A percentile compares a stretch with the other conserved stretches of the same genome.
Evolutionary conservation across 2,329 filamentous ascomycete genomes (phyloP).

Genomic region (Annulohypoxylon truncatum): DNA sequence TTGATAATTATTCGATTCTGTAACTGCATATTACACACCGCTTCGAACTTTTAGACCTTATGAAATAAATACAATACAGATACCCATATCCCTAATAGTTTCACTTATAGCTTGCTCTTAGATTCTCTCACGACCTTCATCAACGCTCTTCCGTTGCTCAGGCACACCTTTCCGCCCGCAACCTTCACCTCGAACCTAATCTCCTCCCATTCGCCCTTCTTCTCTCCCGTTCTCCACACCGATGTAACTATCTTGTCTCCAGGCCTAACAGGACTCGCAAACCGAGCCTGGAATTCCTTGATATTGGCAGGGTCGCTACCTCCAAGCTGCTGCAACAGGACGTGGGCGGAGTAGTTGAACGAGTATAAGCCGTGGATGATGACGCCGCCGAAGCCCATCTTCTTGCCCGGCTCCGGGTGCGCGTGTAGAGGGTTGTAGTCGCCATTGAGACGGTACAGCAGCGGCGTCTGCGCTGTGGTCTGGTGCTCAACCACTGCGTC

Average conservation of each 20-base stretch:
- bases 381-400: constrained; percentile 90
- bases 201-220: constrained; percentile 80
- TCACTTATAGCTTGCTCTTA: constrained; percentile 71
- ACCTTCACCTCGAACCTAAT: constrained; percentile 83
- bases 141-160: constrained; percentile 87
- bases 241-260: constrained; percentile 84
- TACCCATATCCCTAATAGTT: not conserved
- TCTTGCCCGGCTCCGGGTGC: constrained; percentile 82
- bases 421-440: constrained; percentile 96
- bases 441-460: constrained; percentile 86
- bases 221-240: constrained; percentile 81
- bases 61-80: not conserved
- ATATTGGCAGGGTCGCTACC: constrained; percentile 83
- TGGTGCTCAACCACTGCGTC: constrained; percentile 78
- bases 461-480: constrained; percentile 77
- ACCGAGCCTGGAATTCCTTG: constrained; percentile 88
- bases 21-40: constrained; percentile 15
- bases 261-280: constrained; percentile 85
- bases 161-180: constrained; percentile 82
- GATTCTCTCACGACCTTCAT: constrained; percentile 70
- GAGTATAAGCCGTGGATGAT: constrained; percentile 92
- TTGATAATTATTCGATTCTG: not conserved
- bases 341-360: constrained; percentile 84
- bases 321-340: constrained; percentile 77
- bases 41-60: not conserved